These are phyloP conservation scores for Endoconidiophora polonica DNA, from an alignment of 2,329 filamentous ascomycete species.

Conservation along the genomic window DNA sequence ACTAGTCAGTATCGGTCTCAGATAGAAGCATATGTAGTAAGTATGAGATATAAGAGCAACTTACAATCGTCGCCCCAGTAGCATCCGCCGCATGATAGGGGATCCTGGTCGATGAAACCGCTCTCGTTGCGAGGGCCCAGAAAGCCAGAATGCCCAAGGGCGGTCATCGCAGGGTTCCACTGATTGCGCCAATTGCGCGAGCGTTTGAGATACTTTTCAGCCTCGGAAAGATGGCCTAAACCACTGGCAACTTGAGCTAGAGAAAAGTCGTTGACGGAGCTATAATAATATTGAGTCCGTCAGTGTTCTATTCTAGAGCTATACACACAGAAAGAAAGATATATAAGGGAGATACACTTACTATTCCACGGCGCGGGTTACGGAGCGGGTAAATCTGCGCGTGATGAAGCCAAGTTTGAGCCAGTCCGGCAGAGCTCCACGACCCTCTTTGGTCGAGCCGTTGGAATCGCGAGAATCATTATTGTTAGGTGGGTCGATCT, in stretches of 20 bases:
- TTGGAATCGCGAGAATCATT: slow-evolving; percentile 38
- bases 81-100: slow-evolving; percentile 42
- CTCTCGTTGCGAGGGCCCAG: slow-evolving; percentile 41
- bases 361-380: slow-evolving; percentile 51
- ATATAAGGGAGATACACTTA: slow-evolving; percentile 15
- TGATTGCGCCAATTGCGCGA: slow-evolving; percentile 57
- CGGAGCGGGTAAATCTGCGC: slow-evolving; percentile 40
- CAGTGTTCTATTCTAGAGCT: neutral
- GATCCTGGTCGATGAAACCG: slow-evolving; percentile 38
- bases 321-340: neutral
- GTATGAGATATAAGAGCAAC: neutral
- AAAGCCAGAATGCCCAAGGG: slow-evolving; percentile 47
- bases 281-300: slow-evolving; percentile 11
- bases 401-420: slow-evolving; percentile 47
- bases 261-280: slow-evolving; percentile 49
- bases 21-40: neutral
- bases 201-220: slow-evolving; percentile 41
- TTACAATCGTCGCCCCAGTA: slow-evolving; percentile 44
- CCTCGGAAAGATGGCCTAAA: slow-evolving; percentile 32
- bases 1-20: neutral
- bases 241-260: slow-evolving; percentile 48
- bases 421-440: slow-evolving; percentile 56
- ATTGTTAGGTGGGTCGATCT: slow-evolving; percentile 43
- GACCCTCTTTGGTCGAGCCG: slow-evolving; percentile 48
- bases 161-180: slow-evolving; percentile 43